These are phyloP conservation scores for Coprinellus micaceus DNA, from an alignment of 768 basidiomycete species.

Conservation along the genomic window DNA sequence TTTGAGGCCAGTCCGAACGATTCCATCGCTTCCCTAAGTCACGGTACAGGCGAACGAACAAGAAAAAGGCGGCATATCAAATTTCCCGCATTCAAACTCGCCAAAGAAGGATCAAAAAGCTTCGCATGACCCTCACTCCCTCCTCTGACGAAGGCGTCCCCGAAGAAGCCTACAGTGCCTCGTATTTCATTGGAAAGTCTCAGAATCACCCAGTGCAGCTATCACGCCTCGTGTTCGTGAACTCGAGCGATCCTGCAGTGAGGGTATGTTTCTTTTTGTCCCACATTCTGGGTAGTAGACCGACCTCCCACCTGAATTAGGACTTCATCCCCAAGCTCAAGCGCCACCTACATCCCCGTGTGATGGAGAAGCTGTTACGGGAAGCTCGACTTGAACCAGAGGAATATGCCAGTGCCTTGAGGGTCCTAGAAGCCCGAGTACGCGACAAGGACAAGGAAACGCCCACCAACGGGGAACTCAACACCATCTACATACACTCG, in stretches of 20 bases:
- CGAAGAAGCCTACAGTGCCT: too few relatives aligned
- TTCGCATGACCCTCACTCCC: not conserved
- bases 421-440: not conserved
- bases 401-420: not conserved
- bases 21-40: not conserved
- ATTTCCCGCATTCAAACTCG: not conserved
- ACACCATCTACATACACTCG: not conserved
- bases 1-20: not conserved
- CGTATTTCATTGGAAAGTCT: conserved; percentile 4
- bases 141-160: not conserved
- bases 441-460: too few relatives aligned
- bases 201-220: not conserved
- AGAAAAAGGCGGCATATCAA: not conserved
- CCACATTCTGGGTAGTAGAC: not conserved
- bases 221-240: not conserved
- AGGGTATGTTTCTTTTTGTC: not conserved
- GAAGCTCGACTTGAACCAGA: not conserved
- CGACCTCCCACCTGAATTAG: not conserved
- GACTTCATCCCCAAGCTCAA: not conserved
- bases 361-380: not conserved
- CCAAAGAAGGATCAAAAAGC: not conserved
- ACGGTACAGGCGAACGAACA: not conserved
- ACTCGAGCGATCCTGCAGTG: not conserved
- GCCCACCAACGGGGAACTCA: too few relatives aligned
- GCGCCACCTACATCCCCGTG: not conserved